Percentiles rank a stretch among this genome's conserved stretches.
Conservation (phyloP, 148 eudicot species). For the Pouteria glomerata region DNA sequence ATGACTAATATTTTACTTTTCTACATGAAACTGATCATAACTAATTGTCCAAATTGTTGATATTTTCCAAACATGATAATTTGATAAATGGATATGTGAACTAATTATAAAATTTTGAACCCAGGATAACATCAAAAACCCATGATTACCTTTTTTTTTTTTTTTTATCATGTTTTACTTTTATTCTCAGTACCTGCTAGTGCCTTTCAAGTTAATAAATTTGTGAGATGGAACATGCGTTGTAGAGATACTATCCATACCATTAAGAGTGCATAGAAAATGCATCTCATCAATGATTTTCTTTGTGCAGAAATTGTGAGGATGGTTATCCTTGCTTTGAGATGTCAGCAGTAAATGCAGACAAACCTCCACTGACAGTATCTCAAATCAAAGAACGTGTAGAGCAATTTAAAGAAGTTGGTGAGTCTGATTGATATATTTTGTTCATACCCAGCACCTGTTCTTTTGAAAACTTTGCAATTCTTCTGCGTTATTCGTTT, state of each 20-base stretch:
- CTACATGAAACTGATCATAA: too few species aligned
- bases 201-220: not conserved
- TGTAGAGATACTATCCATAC: not conserved
- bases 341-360: slow-evolving; percentile 92
- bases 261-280: not conserved
- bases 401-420: slow-evolving; percentile 78
- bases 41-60: too few species aligned
- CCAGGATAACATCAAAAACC: too few species aligned
- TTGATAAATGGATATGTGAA: too few species aligned
- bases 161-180: not conserved
- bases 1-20: too few species aligned
- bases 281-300: slow-evolving; percentile 11
- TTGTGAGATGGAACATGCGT: not conserved
- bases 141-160: too few species aligned
- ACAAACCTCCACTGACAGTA: slow-evolving; percentile 80
- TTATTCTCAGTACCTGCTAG: not conserved
- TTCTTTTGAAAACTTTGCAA: not conserved
- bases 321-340: slow-evolving; percentile 92
- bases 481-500: not conserved
- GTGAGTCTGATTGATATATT: slow-evolving; percentile 39
- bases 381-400: slow-evolving; percentile 88
- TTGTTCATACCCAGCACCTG: not conserved
- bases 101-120: too few species aligned
- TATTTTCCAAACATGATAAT: too few species aligned
- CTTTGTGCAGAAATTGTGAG: slow-evolving; percentile 61